Evolutionary conservation across 179 eudicot species (phyloP).

Genomic region (Beta macrorhiza): DNA sequence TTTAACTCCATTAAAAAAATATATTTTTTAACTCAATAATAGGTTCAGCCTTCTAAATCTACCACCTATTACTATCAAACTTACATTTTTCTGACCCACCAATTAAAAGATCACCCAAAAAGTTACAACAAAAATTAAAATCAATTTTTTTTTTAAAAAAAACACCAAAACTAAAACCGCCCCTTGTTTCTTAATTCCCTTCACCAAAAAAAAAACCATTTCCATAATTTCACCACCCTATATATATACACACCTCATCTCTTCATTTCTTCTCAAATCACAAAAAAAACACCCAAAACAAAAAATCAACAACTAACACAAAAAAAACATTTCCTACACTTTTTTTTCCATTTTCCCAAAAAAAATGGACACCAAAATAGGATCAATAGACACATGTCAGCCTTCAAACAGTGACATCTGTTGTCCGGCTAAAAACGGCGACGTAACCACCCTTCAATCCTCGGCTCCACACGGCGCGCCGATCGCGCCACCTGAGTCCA

Average conservation of each 20-base stretch:
- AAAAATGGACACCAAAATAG: constrained; percentile 41
- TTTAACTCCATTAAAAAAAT: too few species aligned
- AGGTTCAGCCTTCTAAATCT: too few species aligned
- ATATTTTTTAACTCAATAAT: too few species aligned
- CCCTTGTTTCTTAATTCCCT: constrained; percentile 19
- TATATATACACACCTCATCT: background rate
- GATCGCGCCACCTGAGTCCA: constrained; percentile 30
- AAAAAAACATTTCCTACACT: background rate
- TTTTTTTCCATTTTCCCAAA: background rate
- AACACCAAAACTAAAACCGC: constrained; percentile 19
- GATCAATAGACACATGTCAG: constrained; percentile 41
- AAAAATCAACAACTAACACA: background rate
- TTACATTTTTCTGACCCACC: background rate
- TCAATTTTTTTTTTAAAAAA: too few species aligned
- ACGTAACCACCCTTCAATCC: constrained; percentile 32
- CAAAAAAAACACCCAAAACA: background rate
- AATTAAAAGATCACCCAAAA: background rate
- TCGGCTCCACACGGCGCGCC: constrained; percentile 6
- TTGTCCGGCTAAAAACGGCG: constrained; percentile 33
- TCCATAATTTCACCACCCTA: background rate
- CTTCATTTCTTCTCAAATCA: background rate
- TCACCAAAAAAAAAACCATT: background rate
- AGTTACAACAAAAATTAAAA: background rate
- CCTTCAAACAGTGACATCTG: constrained; percentile 41
- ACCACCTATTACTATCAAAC: background rate